phyloP scores from a whole-genome alignment of 345 rosid genomes.

The Syzygium jambos region DNA sequence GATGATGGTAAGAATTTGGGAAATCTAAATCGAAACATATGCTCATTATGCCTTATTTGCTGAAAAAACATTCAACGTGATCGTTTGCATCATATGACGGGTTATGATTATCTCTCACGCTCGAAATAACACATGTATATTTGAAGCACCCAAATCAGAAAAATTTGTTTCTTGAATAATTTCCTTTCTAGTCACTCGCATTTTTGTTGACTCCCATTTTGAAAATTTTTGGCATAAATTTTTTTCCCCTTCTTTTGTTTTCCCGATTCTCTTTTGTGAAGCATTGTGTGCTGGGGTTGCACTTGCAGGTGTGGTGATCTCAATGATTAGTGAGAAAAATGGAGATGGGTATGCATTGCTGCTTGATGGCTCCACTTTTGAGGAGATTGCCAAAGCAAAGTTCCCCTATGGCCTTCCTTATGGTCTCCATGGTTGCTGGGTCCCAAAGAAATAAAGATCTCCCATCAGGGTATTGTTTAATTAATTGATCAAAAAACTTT shows the following conservation, averaged over 20 bases:
- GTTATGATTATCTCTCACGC: background rate
- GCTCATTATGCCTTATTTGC: background rate
- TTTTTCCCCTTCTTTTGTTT: background rate
- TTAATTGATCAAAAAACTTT: background rate
- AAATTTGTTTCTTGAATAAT: background rate
- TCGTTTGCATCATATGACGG: background rate
- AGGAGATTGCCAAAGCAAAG: constrained; percentile 91
- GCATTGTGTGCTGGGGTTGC: background rate
- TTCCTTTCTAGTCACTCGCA: background rate
- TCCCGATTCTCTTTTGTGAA: background rate
- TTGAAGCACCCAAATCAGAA: background rate
- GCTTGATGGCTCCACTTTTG: constrained; percentile 70
- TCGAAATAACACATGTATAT: background rate
- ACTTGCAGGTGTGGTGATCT: constrained; percentile 69
- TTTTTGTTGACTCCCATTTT: background rate
- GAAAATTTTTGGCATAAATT: background rate
- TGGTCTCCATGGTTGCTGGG: constrained; percentile 97
- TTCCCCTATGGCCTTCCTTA: constrained; percentile 93
- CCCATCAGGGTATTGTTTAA: background rate
- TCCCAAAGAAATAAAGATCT: constrained; percentile 30
- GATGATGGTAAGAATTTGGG: constrained; percentile 59
- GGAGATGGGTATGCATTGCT: constrained; percentile 80
- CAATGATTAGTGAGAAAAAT: constrained; percentile 66
- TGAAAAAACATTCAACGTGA: background rate
- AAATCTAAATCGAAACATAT: background rate